Conservation (phyloP, 495 filamentous ascomycete species). For the Rhizodiscina lignyota region DNA sequence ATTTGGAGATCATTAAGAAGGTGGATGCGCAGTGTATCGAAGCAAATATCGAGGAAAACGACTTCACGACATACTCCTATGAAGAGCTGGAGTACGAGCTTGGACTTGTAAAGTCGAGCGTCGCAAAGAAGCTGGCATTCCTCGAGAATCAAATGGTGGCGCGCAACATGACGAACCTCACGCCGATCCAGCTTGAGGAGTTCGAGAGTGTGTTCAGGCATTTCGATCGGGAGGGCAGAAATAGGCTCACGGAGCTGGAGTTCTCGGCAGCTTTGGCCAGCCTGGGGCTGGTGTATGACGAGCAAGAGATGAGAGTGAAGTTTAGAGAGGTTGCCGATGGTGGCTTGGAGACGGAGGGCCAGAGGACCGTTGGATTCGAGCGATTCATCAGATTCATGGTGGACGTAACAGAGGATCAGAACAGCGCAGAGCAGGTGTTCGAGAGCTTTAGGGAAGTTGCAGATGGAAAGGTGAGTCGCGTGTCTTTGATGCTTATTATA, state of each 20-base stretch:
- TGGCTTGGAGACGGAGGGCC: constrained; percentile 59
- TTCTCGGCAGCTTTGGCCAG: constrained; percentile 90
- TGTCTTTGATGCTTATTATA: background rate
- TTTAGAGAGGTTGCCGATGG: too few relatives aligned
- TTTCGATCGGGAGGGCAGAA: constrained; percentile 86
- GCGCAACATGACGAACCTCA: constrained; percentile 95
- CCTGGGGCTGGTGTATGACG: constrained; percentile 83
- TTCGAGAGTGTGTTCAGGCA: constrained; percentile 96
- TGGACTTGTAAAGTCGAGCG: constrained; percentile 72
- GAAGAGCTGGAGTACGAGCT: constrained; percentile 93
- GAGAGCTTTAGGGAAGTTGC: constrained; percentile 94
- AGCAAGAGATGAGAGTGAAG: constrained; percentile 89
- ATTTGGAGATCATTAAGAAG: constrained; percentile 63
- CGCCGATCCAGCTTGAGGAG: constrained; percentile 93
- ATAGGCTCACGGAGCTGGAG: constrained; percentile 83
- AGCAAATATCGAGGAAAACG: constrained; percentile 97
- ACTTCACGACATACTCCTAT: constrained; percentile 94
- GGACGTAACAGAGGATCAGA: constrained; percentile 93
- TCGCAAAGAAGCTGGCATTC: constrained; percentile 89
- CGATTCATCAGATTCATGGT: constrained; percentile 99
- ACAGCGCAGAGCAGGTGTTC: constrained; percentile 94
- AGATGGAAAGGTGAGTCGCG: constrained; percentile 65
- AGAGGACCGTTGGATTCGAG: constrained; percentile 76
- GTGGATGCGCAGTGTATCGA: constrained; percentile 80
- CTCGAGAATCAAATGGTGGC: constrained; percentile 95